A percentile compares a stretch with the other conserved stretches of the same genome.
Evolutionary conservation across 2,329 filamentous ascomycete genomes (phyloP).

Genomic region (Exophiala mesophila): DNA sequence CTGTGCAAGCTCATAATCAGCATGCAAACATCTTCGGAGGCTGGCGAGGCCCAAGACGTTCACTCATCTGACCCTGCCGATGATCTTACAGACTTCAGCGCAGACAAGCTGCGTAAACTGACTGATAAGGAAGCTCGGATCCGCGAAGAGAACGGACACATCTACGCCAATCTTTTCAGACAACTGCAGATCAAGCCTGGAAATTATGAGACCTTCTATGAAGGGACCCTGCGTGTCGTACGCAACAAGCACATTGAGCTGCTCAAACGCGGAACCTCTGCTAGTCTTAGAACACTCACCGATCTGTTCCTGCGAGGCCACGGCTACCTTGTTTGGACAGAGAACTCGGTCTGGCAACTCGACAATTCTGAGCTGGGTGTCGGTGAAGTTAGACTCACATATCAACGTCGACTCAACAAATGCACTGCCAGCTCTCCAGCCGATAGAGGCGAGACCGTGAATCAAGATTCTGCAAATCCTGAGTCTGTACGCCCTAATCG

Average conservation of each 20-base stretch:
- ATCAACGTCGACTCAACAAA: too few species aligned
- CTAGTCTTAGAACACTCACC: conserved; percentile 9
- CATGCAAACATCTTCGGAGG: too few species aligned
- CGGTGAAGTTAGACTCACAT: conserved; percentile 16
- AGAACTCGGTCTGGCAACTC: conserved; percentile 15
- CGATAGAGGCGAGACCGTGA: conserved; percentile 2
- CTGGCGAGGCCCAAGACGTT: too few species aligned
- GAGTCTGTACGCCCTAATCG: too few species aligned
- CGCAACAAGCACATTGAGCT: conserved; percentile 15
- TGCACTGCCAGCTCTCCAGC: too few species aligned
- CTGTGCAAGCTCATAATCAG: too few species aligned
- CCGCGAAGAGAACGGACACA: conserved; percentile 5
- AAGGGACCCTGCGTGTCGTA: conserved; percentile 12
- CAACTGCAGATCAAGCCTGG: conserved; percentile 20
- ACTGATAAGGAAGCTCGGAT: neutral
- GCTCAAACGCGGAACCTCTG: conserved; percentile 10
- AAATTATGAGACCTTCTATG: conserved; percentile 15
- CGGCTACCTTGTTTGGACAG: conserved; percentile 17
- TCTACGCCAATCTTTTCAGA: conserved; percentile 14
- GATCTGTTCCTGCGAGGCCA: conserved; percentile 12
- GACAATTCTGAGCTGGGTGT: conserved; percentile 10
- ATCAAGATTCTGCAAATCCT: too few species aligned
- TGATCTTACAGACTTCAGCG: conserved; percentile 8
- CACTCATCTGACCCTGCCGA: neutral
- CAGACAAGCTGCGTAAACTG: conserved; percentile 11